Evolutionary conservation across 495 filamentous ascomycete genomes (phyloP), one percentile per base, ranked within the genome.

Genomic region (Penicillium manginii): DNA sequence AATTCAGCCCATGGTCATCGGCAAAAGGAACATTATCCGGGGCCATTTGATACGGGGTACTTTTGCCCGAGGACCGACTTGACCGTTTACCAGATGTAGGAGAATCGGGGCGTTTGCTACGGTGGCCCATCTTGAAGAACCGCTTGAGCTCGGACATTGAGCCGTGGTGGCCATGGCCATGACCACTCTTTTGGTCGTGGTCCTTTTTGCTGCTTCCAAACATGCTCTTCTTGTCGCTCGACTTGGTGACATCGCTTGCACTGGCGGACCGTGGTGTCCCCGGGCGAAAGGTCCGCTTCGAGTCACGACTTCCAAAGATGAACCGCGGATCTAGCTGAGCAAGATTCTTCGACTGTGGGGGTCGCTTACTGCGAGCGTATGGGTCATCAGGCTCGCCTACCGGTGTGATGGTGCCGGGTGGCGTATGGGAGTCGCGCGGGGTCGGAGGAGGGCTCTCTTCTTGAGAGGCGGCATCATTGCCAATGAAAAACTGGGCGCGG

Each of bases 111-210:
- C 88, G 83, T 71, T 91, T 96, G 53, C 77, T 74, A 65, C 87
- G 90, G 42, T 81, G 80, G 23, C 85, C 88, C 69, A 86, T 76
- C 57, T 86, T 85, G 79, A 98, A 96, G 70, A 98, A 98, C 15
- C 96, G 82, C 73, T 96, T 98, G 57, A 98, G 71, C 55, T 98
- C 92, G 8, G 88, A 86, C 91, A 98, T 97, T 7, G 96, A 97
- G 23, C 90, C 87, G 56, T 93, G 91, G 22, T 66, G 66, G 43
- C 63, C 61, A 45, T 66, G 63, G 4, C 35, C 35, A 49, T 56
- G 86, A 61, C 45, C 81, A 61, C 60, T 73, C 73, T 61, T 71
- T 67, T 61, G 73, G 61, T 57, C 48, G 15, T 48, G 51, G 12
- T 83, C 78, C 57, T 79, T 78, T 53, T 81, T 83, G 58, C 56